These are phyloP conservation scores for Pseudogymnoascus sp. DNA, from an alignment of 2,329 filamentous ascomycete species.

Conservation along the genomic window DNA sequence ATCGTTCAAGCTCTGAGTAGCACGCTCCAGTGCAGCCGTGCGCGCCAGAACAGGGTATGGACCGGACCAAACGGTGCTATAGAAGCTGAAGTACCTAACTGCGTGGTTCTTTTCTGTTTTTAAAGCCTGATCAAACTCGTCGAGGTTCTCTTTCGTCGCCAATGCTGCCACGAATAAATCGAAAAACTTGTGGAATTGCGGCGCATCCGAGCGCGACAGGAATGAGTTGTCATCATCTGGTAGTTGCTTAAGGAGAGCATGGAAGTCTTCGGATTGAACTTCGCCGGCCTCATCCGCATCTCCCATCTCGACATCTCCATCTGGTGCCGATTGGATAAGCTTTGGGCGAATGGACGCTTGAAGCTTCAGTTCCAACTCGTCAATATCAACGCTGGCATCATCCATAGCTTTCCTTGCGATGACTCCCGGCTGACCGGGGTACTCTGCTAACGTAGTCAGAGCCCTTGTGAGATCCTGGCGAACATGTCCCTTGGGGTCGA, in stretches of 20 bases:
- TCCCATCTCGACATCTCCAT: constrained; percentile 47
- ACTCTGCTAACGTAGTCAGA: constrained; percentile 59
- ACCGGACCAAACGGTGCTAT: constrained; percentile 67
- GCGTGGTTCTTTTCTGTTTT: constrained; percentile 21
- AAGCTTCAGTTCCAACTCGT: constrained; percentile 67
- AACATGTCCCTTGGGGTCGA: constrained; percentile 47
- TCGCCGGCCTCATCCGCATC: constrained; percentile 28
- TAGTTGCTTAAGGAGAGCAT: constrained; percentile 21
- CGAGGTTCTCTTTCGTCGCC: constrained; percentile 34
- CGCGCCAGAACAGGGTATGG: constrained; percentile 63
- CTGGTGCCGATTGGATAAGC: constrained; percentile 40
- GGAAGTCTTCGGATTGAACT: constrained; percentile 26
- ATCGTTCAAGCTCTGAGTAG: constrained; percentile 49
- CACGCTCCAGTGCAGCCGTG: constrained; percentile 59
- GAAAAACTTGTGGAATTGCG: constrained; percentile 41
- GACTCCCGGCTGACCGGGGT: constrained; percentile 49
- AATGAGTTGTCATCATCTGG: constrained; percentile 42
- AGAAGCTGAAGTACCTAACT: constrained; percentile 61
- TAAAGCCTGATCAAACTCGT: constrained; percentile 42
- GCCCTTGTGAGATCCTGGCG: constrained; percentile 59
- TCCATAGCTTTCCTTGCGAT: constrained; percentile 62
- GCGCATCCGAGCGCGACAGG: constrained; percentile 41
- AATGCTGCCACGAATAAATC: constrained; percentile 53
- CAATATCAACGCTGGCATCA: constrained; percentile 63
- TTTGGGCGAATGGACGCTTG: constrained; percentile 60